These are phyloP conservation scores for Boletus insuetus DNA, from an alignment of 768 basidiomycete genomes.

Conservation along the genomic window DNA sequence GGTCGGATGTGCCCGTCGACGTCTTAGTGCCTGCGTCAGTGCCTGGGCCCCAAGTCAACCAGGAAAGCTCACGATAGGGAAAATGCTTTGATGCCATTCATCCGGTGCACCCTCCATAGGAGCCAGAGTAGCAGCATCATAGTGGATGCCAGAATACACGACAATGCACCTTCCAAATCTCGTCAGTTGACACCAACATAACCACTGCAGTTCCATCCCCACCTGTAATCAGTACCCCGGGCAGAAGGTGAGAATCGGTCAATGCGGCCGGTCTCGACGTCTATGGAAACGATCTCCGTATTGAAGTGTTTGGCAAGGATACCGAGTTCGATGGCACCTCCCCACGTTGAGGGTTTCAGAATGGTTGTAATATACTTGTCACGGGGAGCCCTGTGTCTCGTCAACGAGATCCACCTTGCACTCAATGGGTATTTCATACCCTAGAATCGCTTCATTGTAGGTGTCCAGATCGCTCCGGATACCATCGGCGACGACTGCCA, in stretches of 20 bases:
- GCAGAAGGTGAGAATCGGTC: slow-evolving; percentile 63
- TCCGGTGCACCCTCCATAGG: slow-evolving; percentile 71
- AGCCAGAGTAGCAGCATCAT: slow-evolving; percentile 85
- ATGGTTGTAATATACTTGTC: slow-evolving; percentile 82
- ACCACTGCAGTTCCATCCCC: background rate
- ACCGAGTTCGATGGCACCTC: slow-evolving; percentile 91
- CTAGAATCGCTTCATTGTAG: slow-evolving; percentile 85
- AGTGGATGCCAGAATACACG: slow-evolving; percentile 97
- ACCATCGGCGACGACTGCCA: slow-evolving; percentile 76
- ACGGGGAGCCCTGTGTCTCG: slow-evolving; percentile 43
- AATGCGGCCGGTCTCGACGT: slow-evolving; percentile 88
- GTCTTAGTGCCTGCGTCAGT: slow-evolving; percentile 26
- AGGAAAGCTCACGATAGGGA: slow-evolving; percentile 50
- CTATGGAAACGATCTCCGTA: slow-evolving; percentile 86
- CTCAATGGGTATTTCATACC: slow-evolving; percentile 43
- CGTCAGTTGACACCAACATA: background rate
- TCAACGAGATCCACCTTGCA: background rate
- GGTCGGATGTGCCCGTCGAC: slow-evolving; percentile 43
- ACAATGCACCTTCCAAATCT: slow-evolving; percentile 54
- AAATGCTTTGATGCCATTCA: slow-evolving; percentile 89
- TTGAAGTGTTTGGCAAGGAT: slow-evolving; percentile 80
- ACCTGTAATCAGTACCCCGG: slow-evolving; percentile 35
- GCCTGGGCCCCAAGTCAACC: slow-evolving; percentile 8
- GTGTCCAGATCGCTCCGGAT: slow-evolving; percentile 69
- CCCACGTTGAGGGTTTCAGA: slow-evolving; percentile 79